Conservation (phyloP, 1,284 basidiomycete genomes). For the Fomitopsis palustris region DNA sequence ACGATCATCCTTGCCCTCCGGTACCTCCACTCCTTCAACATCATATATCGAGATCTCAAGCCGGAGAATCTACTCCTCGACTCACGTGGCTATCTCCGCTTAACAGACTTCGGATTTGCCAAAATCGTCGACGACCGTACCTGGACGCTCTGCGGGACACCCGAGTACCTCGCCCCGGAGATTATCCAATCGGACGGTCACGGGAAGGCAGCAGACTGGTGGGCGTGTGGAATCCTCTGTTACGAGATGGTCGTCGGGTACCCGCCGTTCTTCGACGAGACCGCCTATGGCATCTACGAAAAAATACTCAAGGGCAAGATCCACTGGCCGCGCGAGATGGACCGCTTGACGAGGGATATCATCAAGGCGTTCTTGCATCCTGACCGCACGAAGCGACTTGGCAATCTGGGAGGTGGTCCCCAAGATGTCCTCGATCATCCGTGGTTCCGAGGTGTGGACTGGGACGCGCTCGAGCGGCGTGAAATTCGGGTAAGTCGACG, state of each 20-base stretch:
- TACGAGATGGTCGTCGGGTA: constrained; percentile 98
- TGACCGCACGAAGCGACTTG: constrained; percentile 89
- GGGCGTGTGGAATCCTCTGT: constrained; percentile 94
- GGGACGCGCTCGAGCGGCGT: constrained; percentile 76
- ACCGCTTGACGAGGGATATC: constrained; percentile 70
- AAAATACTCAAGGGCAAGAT: constrained; percentile 92
- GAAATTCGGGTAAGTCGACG: constrained; percentile 62
- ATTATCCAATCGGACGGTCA: constrained; percentile 97
- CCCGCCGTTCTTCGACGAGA: constrained; percentile 92
- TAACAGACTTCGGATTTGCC: constrained; percentile 98
- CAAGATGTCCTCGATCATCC: constrained; percentile 92
- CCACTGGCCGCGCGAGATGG: constrained; percentile 89
- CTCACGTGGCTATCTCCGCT: constrained; percentile 93
- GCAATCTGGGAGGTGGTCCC: constrained; percentile 92
- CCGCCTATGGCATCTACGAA: constrained; percentile 93
- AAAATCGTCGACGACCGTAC: constrained; percentile 99
- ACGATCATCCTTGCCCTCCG: constrained; percentile 95
- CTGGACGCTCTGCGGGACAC: constrained; percentile 98
- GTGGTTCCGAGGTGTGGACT: constrained; percentile 94
- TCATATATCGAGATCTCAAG: constrained; percentile 98
- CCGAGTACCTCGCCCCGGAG: constrained; percentile 94
- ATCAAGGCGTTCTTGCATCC: constrained; percentile 90
- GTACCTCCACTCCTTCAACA: constrained; percentile 97
- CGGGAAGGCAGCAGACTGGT: constrained; percentile 99
- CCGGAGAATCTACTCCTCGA: constrained; percentile 96